Evolutionary conservation across 1,284 basidiomycete genomes (phyloP).

Genomic region (Trametes pubescens): DNA sequence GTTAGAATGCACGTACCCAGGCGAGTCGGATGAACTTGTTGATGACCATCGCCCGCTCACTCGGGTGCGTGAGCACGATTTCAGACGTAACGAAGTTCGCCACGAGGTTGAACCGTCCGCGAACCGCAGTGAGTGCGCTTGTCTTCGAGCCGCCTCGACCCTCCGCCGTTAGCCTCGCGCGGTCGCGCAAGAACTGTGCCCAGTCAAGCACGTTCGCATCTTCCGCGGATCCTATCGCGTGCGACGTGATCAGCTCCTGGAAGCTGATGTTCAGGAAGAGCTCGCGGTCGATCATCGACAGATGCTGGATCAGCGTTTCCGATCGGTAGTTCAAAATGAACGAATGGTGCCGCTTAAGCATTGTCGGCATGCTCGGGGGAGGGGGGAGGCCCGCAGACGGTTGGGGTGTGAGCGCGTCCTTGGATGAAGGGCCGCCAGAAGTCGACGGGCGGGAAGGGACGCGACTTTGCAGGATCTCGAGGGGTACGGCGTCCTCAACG

Average conservation of each 20-base stretch:
- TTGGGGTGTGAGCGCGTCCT: slow-evolving; percentile 27
- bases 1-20: slow-evolving; percentile 63
- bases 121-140: slow-evolving; percentile 76
- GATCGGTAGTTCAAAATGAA: slow-evolving; percentile 71
- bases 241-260: slow-evolving; percentile 80
- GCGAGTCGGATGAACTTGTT: slow-evolving; percentile 88
- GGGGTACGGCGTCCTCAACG: slow-evolving; percentile 67
- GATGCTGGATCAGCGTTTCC: slow-evolving; percentile 77
- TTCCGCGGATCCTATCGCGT: slow-evolving; percentile 65
- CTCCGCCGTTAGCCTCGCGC: slow-evolving; percentile 74
- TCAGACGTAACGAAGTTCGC: slow-evolving; percentile 87
- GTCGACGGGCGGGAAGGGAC: slow-evolving; percentile 52
- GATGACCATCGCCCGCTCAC: slow-evolving; percentile 73
- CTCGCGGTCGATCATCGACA: slow-evolving; percentile 89
- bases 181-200: slow-evolving; percentile 81
- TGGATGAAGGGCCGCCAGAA: slow-evolving; percentile 40
- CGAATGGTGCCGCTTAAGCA: slow-evolving; percentile 57
- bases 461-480: slow-evolving; percentile 71
- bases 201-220: slow-evolving; percentile 83
- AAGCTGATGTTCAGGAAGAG: slow-evolving; percentile 85
- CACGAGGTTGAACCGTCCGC: slow-evolving; percentile 90
- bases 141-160: slow-evolving; percentile 64
- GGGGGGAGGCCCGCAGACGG: slow-evolving; percentile 37
- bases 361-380: slow-evolving; percentile 37
- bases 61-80: slow-evolving; percentile 72